Conservation (phyloP, 2,329 filamentous ascomycete genomes). For the Coniella vitis region DNA sequence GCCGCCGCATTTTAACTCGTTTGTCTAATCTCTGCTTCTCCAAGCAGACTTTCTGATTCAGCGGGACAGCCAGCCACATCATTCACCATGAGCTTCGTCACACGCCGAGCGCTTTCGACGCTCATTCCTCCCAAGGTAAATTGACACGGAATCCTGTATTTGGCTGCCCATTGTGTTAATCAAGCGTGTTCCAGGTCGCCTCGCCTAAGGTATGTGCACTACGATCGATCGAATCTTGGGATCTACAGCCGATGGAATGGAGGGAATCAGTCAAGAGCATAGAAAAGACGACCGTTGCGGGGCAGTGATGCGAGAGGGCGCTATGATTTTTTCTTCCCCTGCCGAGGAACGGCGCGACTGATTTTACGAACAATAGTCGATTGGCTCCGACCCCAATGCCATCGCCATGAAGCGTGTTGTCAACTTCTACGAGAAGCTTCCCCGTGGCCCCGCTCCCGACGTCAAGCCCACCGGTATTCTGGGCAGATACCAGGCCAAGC, state of each 20-base stretch:
- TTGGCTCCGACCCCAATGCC: constrained; percentile 91
- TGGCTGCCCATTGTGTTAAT: constrained; percentile 30
- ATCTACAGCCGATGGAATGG: background rate
- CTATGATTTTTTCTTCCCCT: too few relatives aligned
- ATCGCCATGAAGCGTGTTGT: constrained; percentile 97
- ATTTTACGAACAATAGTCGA: constrained; percentile 55
- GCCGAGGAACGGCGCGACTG: background rate
- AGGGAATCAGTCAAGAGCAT: background rate
- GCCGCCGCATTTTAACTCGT: constrained; percentile 30
- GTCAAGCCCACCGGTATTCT: constrained; percentile 74
- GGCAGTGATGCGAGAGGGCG: background rate
- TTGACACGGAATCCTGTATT: background rate
- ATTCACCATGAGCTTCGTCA: constrained; percentile 84
- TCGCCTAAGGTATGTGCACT: constrained; percentile 68
- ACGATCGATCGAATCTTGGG: constrained; percentile 2
- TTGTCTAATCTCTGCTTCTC: constrained; percentile 18
- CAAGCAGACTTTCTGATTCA: background rate
- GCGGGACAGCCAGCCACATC: constrained; percentile 19
- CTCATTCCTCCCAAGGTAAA: constrained; percentile 97
- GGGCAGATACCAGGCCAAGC: constrained; percentile 80
- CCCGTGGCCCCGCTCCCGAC: constrained; percentile 83
- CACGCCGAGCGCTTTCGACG: constrained; percentile 89
- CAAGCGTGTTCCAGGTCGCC: constrained; percentile 53
- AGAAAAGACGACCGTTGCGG: background rate
- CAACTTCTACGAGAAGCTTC: constrained; percentile 97